Evolutionary conservation across 148 eudicot genomes (phyloP).

Genomic region (Cornus suecica): DNA sequence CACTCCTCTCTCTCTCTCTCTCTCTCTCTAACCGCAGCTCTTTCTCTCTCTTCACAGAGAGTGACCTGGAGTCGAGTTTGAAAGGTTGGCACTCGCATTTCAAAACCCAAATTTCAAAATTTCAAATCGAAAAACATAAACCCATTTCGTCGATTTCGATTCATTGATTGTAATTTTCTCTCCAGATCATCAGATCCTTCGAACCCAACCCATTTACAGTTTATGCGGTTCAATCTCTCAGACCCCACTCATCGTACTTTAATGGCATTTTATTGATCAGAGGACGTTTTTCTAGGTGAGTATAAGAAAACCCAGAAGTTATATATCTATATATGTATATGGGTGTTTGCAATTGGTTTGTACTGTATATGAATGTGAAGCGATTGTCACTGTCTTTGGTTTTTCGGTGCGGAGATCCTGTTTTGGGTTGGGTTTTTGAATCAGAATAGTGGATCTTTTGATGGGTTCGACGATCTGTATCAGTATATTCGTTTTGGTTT

Average conservation of each 20-base stretch:
- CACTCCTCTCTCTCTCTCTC: background rate
- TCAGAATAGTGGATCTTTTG: slow-evolving; percentile 14
- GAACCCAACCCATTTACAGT: background rate
- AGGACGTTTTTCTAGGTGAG: background rate
- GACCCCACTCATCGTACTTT: background rate
- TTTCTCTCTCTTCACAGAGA: background rate
- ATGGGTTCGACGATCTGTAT: slow-evolving; percentile 13
- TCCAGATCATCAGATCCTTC: background rate
- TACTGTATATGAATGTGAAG: background rate
- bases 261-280: background rate
- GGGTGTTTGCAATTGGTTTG: background rate
- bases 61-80: slow-evolving; percentile 18
- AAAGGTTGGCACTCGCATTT: slow-evolving; percentile 7
- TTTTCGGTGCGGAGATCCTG: background rate
- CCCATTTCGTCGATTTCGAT: background rate
- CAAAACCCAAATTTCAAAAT: background rate
- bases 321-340: background rate
- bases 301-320: background rate
- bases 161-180: background rate
- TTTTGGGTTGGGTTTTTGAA: background rate
- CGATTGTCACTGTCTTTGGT: background rate
- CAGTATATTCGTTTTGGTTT: background rate
- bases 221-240: background rate
- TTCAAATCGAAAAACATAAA: background rate
- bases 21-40: background rate